A percentile compares a stretch with the other conserved stretches of the same genome.
Evolutionary conservation across 2,329 filamentous ascomycete species (phyloP).

Genomic region (Calonectria fujianensis): DNA sequence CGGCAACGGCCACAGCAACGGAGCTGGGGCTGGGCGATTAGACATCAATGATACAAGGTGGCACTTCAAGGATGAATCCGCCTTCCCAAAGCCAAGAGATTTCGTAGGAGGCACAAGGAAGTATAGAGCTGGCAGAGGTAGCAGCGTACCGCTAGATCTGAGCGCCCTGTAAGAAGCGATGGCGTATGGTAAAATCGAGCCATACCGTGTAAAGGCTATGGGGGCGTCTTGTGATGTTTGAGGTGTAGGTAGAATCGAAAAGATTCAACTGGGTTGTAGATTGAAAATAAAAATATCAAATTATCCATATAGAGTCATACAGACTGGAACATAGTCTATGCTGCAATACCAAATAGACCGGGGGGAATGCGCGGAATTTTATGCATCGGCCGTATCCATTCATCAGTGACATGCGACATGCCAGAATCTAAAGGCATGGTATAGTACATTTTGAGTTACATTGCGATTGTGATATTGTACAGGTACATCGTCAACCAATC

Average conservation of each 20-base stretch:
- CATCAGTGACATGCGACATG: conserved; percentile 42
- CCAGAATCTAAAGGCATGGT: conserved; percentile 39
- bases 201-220: conserved; percentile 20
- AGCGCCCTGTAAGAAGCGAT: conserved; percentile 67
- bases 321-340: no score
- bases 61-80: conserved; percentile 88
- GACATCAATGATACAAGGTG: conserved; percentile 87
- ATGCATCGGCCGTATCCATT: neutral
- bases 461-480: conserved; percentile 53
- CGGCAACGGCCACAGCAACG: conserved; percentile 25
- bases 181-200: conserved; percentile 40
- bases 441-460: conserved; percentile 55
- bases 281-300: conserved; percentile 46
- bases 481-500: conserved; percentile 43
- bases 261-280: conserved; percentile 37
- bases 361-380: neutral
- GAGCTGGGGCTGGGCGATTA: conserved; percentile 63
- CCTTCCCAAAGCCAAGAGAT: conserved; percentile 89
- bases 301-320: neutral
- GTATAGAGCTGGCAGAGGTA: conserved; percentile 93
- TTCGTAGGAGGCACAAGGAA: conserved; percentile 84
- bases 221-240: conserved; percentile 32
- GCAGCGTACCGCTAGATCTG: conserved; percentile 94
- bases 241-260: conserved; percentile 35
- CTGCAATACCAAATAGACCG: neutral